Conservation (phyloP, 2,329 filamentous ascomycete genomes). For the Blastomyces emzantsi region DNA sequence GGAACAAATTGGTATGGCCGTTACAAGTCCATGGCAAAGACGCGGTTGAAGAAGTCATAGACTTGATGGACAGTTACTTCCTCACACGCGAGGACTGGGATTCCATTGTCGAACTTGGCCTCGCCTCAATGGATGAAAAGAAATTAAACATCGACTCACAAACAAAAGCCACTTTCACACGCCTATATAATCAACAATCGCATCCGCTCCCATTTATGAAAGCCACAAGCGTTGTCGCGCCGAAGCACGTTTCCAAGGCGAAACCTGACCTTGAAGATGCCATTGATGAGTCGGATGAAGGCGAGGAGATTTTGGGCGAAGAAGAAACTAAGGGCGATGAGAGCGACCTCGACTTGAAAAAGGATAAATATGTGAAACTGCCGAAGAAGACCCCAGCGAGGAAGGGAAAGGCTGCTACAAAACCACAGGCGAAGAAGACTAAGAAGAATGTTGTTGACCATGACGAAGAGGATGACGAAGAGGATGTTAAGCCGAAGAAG, state of each 20-base stretch:
- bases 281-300: conserved; percentile 80
- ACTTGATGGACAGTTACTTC: conserved; percentile 95
- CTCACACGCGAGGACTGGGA: conserved; percentile 93
- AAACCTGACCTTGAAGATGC: conserved; percentile 93
- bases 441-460: conserved; percentile 26
- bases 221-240: conserved; percentile 63
- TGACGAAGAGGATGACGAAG: conserved; percentile 36
- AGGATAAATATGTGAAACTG: conserved; percentile 92
- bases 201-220: conserved; percentile 97
- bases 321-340: conserved; percentile 53
- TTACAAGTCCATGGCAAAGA: conserved; percentile 75
- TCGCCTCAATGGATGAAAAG: conserved; percentile 73
- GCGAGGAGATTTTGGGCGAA: conserved; percentile 50
- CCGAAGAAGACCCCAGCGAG: conserved; percentile 52
- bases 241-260: conserved; percentile 62
- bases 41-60: conserved; percentile 70
- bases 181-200: conserved; percentile 75
- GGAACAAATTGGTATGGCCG: conserved; percentile 67
- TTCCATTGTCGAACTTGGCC: conserved; percentile 78
- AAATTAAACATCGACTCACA: conserved; percentile 69
- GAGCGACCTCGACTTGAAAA: conserved; percentile 73
- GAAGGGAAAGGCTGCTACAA: conserved; percentile 23
- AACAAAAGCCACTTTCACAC: conserved; percentile 82
- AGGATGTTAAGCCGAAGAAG: conserved; percentile 49
- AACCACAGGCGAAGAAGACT: conserved; percentile 26